Base-by-base conservation (phyloP, 1,139 yeast species). In the Oligophagozyma castellii region DNA sequence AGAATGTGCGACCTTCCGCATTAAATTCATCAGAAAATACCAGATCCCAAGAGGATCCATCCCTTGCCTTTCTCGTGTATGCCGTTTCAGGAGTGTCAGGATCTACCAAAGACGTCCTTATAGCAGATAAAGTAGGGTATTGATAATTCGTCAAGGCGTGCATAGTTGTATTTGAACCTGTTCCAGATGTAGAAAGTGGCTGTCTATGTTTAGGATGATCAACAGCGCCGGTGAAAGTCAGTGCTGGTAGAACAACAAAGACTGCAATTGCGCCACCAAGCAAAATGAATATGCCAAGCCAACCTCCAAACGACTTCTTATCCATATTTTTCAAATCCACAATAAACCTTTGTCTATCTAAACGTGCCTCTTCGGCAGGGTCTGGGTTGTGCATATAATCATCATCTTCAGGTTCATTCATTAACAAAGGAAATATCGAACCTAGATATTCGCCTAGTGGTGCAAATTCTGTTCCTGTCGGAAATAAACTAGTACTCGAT, bases 391-490 rank as follows among this genome's bases (percentile, higher is more conserved):
- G 95, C 38, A 84, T 53, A 47, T 80, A 83, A 51, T 84, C 95
- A 56, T 84, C 95, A 3, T 81, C 77, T 55, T 84, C 95, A 54
- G 79, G 79, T 45, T 84, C 95, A 35, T 83, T 93, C 38, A 84
- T 71, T 42, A 70, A 74, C 31, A 84, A 59, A 1, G 95, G 95
- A 58, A 84, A 84, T 2, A 83, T 70, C 4, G 80, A 64, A 4
- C 93, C 89, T 2, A 95, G 95, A 52, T 80, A 84, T 7, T 95
- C 95, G 31, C 95, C 95, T 59, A 84, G 84, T 2, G 95, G 95
- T 29, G 84, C 73, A 42, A 73, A 66, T 39, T 67, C 73, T 5
- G 66, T 61, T 46, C 58, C 63, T 19, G 47, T 51, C 27, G 55
- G 37, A 34, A 53, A 53, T 14, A 56, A 58, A 31, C 53, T 45